Percentiles rank a stretch among this genome's conserved stretches.
These are phyloP conservation scores for Penicillium carneum DNA, from an alignment of 2,329 filamentous ascomycete species.

Conservation along the genomic window DNA sequence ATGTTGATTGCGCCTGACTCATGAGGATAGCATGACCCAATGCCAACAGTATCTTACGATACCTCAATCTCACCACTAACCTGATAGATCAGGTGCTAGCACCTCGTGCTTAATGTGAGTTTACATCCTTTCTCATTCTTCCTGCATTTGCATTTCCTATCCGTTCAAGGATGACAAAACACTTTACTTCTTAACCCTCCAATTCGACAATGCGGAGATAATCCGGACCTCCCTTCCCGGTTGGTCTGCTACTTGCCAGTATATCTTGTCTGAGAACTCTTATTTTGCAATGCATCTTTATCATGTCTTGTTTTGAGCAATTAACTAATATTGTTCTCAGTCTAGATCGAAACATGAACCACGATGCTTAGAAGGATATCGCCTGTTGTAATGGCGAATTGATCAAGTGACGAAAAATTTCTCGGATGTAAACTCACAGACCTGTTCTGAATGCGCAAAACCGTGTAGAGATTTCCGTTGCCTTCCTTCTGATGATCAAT, in stretches of 20 bases:
- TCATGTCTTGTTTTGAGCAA: conserved; percentile 11
- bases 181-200: conserved; percentile 69
- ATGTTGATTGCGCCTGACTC: conserved; percentile 12
- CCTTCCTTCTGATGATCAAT: conserved; percentile 92
- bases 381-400: conserved; percentile 28
- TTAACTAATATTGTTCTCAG: conserved; percentile 15
- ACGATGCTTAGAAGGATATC: conserved; percentile 3
- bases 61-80: conserved; percentile 26
- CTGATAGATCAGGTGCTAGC: conserved; percentile 26
- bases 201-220: conserved; percentile 73
- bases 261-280: conserved; percentile 67
- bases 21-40: conserved; percentile 12
- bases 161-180: conserved; percentile 66
- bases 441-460: conserved; percentile 90
- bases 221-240: conserved; percentile 67
- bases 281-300: conserved; percentile 18
- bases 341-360: background rate
- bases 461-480: conserved; percentile 98
- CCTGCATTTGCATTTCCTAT: conserved; percentile 10
- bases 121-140: conserved; percentile 18
- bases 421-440: conserved; percentile 88
- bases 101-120: conserved; percentile 34
- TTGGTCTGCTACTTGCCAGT: conserved; percentile 76
- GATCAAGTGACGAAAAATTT: conserved; percentile 79
- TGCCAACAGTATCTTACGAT: conserved; percentile 12